These are phyloP conservation scores for Aspergillus sp. DNA, from an alignment of 2,329 filamentous ascomycete species.

Conservation along the genomic window DNA sequence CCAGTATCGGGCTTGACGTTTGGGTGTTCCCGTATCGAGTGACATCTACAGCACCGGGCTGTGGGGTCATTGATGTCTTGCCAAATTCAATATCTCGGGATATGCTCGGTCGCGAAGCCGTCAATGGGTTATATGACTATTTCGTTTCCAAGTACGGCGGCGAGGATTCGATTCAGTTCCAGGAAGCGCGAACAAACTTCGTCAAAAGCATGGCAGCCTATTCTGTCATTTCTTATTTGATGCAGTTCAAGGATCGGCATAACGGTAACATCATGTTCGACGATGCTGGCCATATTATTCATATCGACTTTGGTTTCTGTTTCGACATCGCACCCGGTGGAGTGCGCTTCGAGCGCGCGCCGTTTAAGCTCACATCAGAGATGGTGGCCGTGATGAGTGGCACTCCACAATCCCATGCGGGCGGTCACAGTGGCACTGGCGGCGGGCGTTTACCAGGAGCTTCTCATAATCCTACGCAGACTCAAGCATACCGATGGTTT, in stretches of 20 bases:
- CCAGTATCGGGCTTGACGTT: conserved; percentile 89
- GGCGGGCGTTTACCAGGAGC: conserved; percentile 26
- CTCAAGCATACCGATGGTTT: conserved; percentile 92
- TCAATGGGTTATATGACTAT: conserved; percentile 98
- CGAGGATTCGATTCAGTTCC: conserved; percentile 91
- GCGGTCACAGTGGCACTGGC: conserved; percentile 25
- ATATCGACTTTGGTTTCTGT: conserved; percentile 99
- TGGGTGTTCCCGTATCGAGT: conserved; percentile 97
- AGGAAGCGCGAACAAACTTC: conserved; percentile 93
- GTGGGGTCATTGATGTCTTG: conserved; percentile 95
- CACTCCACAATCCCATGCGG: conserved; percentile 41
- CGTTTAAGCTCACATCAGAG: conserved; percentile 95
- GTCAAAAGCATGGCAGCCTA: conserved; percentile 99
- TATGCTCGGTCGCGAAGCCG: conserved; percentile 96
- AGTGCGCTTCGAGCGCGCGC: conserved; percentile 94
- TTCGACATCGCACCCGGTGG: conserved; percentile 98
- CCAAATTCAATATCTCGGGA: conserved; percentile 98
- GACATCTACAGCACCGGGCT: conserved; percentile 93
- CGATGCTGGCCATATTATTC: conserved; percentile 92
- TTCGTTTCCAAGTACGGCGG: conserved; percentile 97
- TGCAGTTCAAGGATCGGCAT: conserved; percentile 99
- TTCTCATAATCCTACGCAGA: conserved; percentile 56
- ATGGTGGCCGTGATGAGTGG: conserved; percentile 99
- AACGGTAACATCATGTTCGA: conserved; percentile 99
- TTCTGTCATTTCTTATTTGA: conserved; percentile 90